phyloP scores from a whole-genome alignment of 208 protist species.

The Acanthamoeba rhysodes region DNA sequence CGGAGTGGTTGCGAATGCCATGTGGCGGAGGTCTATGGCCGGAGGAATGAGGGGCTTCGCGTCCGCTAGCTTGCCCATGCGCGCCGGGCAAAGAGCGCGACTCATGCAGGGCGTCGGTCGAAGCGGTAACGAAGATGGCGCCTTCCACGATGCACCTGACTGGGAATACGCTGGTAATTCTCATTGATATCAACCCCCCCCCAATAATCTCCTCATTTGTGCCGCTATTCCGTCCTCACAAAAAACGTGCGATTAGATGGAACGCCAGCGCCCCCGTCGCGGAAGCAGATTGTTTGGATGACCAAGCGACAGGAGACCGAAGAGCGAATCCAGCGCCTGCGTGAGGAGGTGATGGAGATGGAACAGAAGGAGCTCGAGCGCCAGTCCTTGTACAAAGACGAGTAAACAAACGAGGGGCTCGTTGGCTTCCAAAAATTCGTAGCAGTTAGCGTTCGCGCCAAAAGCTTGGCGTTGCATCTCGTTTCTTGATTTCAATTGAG shows the following conservation, averaged over 20 bases:
- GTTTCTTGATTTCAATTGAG: not conserved
- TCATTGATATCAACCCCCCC: not conserved
- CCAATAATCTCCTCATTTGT: not conserved
- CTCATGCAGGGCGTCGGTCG: conserved; percentile 10
- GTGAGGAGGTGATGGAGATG: conserved; percentile 58
- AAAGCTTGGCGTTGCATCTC: not conserved
- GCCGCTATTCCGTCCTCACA: not conserved
- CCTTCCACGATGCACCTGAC: conserved; percentile 5
- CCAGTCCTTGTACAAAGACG: not conserved
- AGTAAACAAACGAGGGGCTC: not conserved
- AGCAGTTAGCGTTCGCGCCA: not conserved
- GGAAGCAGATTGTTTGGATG: not conserved
- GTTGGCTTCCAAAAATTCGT: too few relatives aligned
- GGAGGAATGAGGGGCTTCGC: not conserved
- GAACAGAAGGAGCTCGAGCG: conserved; percentile 38
- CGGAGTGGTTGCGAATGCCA: not conserved
- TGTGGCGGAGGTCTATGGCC: not conserved
- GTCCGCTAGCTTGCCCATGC: not conserved
- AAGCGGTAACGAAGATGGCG: conserved; percentile 47
- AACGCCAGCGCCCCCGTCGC: not conserved
- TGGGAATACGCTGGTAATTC: conserved; percentile 37
- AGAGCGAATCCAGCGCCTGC: conserved; percentile 22
- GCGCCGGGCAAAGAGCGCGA: not conserved
- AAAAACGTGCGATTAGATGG: not conserved
- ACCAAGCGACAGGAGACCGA: not conserved